A percentile compares a stretch with the other conserved stretches of the same genome.
Conservation (phyloP, 2,329 filamentous ascomycete genomes). For the Curvularia verruculosa region DNA sequence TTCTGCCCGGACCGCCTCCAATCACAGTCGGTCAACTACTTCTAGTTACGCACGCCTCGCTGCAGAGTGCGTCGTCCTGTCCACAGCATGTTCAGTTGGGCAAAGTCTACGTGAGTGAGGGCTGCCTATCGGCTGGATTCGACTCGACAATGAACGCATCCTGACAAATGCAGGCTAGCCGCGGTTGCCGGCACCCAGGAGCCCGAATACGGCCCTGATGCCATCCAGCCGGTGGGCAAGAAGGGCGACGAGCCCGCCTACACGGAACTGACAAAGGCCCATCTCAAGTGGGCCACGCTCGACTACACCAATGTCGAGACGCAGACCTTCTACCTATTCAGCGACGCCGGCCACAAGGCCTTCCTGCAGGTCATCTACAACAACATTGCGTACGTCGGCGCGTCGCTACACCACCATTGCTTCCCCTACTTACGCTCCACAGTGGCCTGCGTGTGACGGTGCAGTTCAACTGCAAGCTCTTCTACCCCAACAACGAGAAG, state of each 20-base stretch:
- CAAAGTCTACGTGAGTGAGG: constrained; percentile 79
- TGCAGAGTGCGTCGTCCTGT: constrained; percentile 39
- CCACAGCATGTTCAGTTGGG: constrained; percentile 83
- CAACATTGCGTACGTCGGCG: constrained; percentile 79
- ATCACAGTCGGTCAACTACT: constrained; percentile 26
- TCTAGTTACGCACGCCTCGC: constrained; percentile 34
- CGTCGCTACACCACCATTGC: background rate
- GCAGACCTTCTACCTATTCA: constrained; percentile 88
- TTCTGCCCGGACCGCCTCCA: constrained; percentile 34
- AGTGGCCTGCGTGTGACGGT: constrained; percentile 88
- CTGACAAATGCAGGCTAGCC: constrained; percentile 56
- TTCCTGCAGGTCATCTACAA: constrained; percentile 95
- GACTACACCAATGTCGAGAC: constrained; percentile 92
- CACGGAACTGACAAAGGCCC: constrained; percentile 76
- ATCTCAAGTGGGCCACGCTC: constrained; percentile 82
- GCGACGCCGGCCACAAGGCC: constrained; percentile 76
- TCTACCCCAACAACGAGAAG: constrained; percentile 74
- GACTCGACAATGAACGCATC: constrained; percentile 19
- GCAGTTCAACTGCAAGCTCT: constrained; percentile 95
- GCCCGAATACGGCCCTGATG: constrained; percentile 89
- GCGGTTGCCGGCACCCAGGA: constrained; percentile 94
- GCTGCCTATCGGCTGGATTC: constrained; percentile 13
- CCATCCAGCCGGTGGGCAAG: constrained; percentile 82
- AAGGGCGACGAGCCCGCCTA: constrained; percentile 80
- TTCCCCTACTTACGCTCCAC: constrained; percentile 31